Conservation (phyloP, 495 filamentous ascomycete species). For the Hypoxylon subgilvum region DNA sequence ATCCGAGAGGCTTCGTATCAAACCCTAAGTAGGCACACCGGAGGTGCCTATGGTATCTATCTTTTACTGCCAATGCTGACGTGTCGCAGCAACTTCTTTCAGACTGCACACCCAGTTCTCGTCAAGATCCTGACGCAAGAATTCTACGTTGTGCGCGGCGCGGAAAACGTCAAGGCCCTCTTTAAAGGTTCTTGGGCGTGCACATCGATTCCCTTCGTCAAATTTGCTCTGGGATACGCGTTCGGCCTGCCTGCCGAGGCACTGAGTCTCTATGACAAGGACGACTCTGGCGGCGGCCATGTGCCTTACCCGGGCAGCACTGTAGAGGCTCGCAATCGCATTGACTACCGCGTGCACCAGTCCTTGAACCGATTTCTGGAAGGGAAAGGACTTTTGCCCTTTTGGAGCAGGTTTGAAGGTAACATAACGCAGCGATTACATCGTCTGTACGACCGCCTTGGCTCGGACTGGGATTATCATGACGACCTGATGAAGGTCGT, state of each 20-base stretch:
- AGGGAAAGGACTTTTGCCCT: slow-evolving; percentile 29
- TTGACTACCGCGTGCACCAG: slow-evolving; percentile 36
- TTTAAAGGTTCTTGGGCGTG: slow-evolving; percentile 34
- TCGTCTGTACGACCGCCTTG: slow-evolving; percentile 12
- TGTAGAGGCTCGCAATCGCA: slow-evolving; percentile 35
- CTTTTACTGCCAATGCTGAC: background rate
- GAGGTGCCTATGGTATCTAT: background rate
- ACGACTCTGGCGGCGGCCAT: slow-evolving; percentile 36
- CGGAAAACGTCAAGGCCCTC: slow-evolving; percentile 38
- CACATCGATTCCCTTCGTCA: slow-evolving; percentile 33
- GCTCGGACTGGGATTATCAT: slow-evolving; percentile 22
- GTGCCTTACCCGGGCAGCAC: slow-evolving; percentile 30
- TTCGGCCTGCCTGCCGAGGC: slow-evolving; percentile 33
- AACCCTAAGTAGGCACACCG: slow-evolving; percentile 18
- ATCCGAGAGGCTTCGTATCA: slow-evolving; percentile 32
- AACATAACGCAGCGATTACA: slow-evolving; percentile 28
- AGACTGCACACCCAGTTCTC: slow-evolving; percentile 19
- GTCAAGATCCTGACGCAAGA: slow-evolving; percentile 38
- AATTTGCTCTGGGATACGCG: slow-evolving; percentile 33
- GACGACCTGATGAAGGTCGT: slow-evolving; percentile 39
- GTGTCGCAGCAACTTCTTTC: slow-evolving; percentile 29
- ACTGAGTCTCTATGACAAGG: slow-evolving; percentile 32
- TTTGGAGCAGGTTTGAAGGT: slow-evolving; percentile 29
- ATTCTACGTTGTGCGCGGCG: slow-evolving; percentile 39
- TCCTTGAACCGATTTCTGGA: slow-evolving; percentile 30